A percentile compares a stretch with the other conserved stretches of the same genome.
Conservation (phyloP, 495 filamentous ascomycete species). For the Neurospora tetrasperma region DNA sequence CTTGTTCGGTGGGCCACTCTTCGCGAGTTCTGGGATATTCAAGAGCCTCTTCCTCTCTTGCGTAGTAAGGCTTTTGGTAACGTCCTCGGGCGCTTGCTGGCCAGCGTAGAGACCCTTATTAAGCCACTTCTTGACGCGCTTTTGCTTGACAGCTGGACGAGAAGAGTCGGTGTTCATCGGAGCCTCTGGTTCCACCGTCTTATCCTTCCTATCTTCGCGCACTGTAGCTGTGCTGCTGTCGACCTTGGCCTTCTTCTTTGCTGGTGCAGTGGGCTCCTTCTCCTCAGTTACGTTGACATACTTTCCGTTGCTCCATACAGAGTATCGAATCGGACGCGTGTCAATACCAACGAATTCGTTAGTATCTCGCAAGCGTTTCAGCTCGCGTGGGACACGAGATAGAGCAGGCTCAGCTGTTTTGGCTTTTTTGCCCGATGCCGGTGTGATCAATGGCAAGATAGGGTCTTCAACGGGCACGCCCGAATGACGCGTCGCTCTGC, state of each 20-base stretch:
- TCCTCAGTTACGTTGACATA: slow-evolving; percentile 25
- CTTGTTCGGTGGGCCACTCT: slow-evolving; percentile 29
- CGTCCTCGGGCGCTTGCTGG: slow-evolving; percentile 52
- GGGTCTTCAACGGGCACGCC: slow-evolving; percentile 34
- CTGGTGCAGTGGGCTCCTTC: slow-evolving; percentile 18
- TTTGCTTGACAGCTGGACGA: slow-evolving; percentile 31
- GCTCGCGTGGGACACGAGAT: slow-evolving; percentile 33
- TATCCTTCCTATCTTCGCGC: neutral
- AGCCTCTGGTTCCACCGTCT: slow-evolving; percentile 34
- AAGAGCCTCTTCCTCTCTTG: slow-evolving; percentile 54
- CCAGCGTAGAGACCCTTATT: slow-evolving; percentile 82
- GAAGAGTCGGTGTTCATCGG: slow-evolving; percentile 25
- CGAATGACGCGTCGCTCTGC: slow-evolving; percentile 31
- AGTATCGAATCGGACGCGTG: slow-evolving; percentile 35
- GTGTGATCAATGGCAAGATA: slow-evolving; percentile 32
- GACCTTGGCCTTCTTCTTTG: slow-evolving; percentile 34
- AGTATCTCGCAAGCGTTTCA: slow-evolving; percentile 41
- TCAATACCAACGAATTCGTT: slow-evolving; percentile 45
- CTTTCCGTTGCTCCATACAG: slow-evolving; percentile 48
- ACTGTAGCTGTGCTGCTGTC: slow-evolving; percentile 12
- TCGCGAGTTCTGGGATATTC: slow-evolving; percentile 39
- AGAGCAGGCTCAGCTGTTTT: slow-evolving; percentile 31
- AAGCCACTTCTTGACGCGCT: slow-evolving; percentile 61
- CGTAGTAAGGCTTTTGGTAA: slow-evolving; percentile 44
- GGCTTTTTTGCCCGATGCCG: slow-evolving; percentile 32